Evolutionary conservation across 345 rosid species (phyloP).

Genomic region (Luvunga scandens): DNA sequence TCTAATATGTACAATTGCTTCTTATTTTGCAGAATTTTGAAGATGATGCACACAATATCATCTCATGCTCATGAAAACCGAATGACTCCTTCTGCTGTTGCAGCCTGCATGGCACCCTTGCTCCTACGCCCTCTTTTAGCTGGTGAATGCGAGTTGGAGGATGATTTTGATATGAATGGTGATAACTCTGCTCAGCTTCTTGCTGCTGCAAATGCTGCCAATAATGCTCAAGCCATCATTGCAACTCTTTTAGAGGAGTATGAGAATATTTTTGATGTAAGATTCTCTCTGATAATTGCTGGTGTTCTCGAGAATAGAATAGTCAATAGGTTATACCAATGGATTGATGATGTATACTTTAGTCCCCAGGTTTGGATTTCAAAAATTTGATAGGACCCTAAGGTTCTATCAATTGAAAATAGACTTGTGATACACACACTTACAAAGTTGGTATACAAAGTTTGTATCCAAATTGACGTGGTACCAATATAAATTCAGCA

Average conservation of each 20-base stretch:
- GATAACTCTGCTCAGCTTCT: slow-evolving; percentile 98
- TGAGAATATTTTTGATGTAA: slow-evolving; percentile 83
- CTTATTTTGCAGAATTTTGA: slow-evolving; percentile 66
- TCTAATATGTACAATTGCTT: slow-evolving; percentile 20
- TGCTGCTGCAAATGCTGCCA: slow-evolving; percentile 99
- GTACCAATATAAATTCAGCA: too few relatives aligned
- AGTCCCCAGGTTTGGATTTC: not conserved
- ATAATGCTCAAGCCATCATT: slow-evolving; percentile 87
- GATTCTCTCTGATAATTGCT: slow-evolving; percentile 26
- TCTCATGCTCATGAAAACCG: slow-evolving; percentile 87
- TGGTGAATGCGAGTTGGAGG: slow-evolving; percentile 95
- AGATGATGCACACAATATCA: slow-evolving; percentile 86
- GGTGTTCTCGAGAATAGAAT: not conserved
- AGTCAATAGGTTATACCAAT: not conserved
- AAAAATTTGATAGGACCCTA: not conserved
- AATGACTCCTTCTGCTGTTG: slow-evolving; percentile 95
- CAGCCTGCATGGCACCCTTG: slow-evolving; percentile 99
- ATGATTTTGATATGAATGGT: slow-evolving; percentile 76
- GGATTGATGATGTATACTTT: not conserved
- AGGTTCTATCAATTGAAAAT: too few relatives aligned
- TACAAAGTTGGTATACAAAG: too few relatives aligned
- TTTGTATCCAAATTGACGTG: too few relatives aligned
- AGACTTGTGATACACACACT: too few relatives aligned
- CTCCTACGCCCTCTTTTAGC: slow-evolving; percentile 91
- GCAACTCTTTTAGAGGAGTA: slow-evolving; percentile 88